Evolutionary conservation across 75 land plant species (phyloP).

Genomic region (Larix kaempferi): DNA sequence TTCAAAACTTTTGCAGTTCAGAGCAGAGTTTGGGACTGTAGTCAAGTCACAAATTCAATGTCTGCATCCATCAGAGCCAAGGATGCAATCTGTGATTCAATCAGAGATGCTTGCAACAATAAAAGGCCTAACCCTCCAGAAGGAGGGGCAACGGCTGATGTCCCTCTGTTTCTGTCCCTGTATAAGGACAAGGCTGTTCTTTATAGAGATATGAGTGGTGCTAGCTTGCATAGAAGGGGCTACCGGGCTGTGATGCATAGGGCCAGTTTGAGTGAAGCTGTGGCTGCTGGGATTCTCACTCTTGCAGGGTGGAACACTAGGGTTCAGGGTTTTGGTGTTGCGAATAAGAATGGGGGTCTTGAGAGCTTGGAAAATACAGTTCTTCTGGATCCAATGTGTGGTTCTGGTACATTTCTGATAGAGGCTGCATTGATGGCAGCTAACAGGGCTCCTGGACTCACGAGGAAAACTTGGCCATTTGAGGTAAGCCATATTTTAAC

Average conservation of each 20-base stretch:
- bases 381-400: slow-evolving; percentile 55
- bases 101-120: slow-evolving; percentile 36
- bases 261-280: slow-evolving; percentile 45
- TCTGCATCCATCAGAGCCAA: slow-evolving; percentile 41
- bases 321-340: slow-evolving; percentile 31
- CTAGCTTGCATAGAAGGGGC: slow-evolving; percentile 38
- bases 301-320: slow-evolving; percentile 39
- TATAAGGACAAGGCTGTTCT: slow-evolving; percentile 27
- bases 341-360: slow-evolving; percentile 13
- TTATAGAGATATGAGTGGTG: slow-evolving; percentile 49
- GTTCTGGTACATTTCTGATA: slow-evolving; percentile 48
- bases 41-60: slow-evolving; percentile 28
- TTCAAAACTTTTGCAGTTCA: slow-evolving; percentile 44
- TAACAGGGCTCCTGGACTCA: slow-evolving; percentile 42
- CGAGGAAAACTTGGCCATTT: slow-evolving; percentile 41
- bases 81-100: slow-evolving; percentile 46
- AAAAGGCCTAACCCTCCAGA: slow-evolving; percentile 36
- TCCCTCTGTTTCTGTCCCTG: slow-evolving; percentile 46
- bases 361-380: slow-evolving; percentile 6
- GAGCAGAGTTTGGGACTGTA: slow-evolving; percentile 35
- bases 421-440: slow-evolving; percentile 53
- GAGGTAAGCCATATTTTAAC: slow-evolving; percentile 18
- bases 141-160: slow-evolving; percentile 27
- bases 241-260: slow-evolving; percentile 42
- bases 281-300: slow-evolving; percentile 46